These are phyloP conservation scores for Trypanosoma mega DNA, from an alignment of 208 protist species.

Conservation along the genomic window DNA sequence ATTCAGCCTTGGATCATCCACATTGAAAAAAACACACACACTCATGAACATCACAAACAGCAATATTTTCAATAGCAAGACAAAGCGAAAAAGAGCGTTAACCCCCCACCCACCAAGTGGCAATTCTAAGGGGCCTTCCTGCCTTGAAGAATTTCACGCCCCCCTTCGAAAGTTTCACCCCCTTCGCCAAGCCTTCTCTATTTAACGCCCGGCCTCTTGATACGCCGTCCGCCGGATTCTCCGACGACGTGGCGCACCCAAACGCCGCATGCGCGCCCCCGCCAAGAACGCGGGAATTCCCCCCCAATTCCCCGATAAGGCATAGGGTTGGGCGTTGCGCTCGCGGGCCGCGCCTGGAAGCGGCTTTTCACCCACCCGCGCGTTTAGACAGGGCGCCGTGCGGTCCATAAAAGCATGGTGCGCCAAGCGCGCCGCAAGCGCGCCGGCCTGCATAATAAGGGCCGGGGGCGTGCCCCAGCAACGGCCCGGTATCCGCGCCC, in stretches of 20 bases:
- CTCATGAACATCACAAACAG: neutral
- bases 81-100: no score
- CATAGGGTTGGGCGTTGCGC: neutral
- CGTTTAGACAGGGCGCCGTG: neutral
- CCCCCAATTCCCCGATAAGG: neutral
- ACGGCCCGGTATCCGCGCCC: neutral
- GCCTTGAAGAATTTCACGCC: neutral
- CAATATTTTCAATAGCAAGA: neutral
- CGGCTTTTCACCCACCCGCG: neutral
- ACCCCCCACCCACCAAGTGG: neutral
- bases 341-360: neutral
- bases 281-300: neutral
- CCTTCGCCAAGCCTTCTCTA: neutral
- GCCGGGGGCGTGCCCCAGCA: constrained; percentile 1
- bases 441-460: constrained; percentile 19
- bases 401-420: neutral
- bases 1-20: no score
- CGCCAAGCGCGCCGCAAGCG: constrained; percentile 3
- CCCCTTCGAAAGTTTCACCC: no score
- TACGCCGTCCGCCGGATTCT: neutral
- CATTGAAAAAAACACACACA: neutral
- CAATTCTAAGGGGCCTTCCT: neutral
- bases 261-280: neutral
- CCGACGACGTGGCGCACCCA: neutral
- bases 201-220: neutral